phyloP scores from a whole-genome alignment of 805 yeast species.

The Hanseniaspora occidentalis region DNA sequence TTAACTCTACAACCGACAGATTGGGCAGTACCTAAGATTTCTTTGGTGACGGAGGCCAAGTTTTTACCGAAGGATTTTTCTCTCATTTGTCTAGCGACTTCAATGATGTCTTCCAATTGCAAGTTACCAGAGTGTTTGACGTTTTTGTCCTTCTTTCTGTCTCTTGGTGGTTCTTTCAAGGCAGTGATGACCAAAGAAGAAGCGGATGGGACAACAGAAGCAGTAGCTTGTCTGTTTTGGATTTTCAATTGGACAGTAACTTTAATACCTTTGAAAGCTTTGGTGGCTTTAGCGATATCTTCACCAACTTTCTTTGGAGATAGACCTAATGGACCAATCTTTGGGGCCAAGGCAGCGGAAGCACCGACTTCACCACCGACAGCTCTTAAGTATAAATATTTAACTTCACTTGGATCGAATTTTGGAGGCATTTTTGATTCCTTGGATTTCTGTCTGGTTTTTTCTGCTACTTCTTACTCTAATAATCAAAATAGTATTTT shows the following conservation, averaged over 20 bases:
- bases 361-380: constrained; percentile 99
- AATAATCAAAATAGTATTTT: too few relatives aligned
- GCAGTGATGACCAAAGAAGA: constrained; percentile 98
- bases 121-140: constrained; percentile 99
- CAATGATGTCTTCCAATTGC: constrained; percentile 90
- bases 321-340: constrained; percentile 99
- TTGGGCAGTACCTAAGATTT: constrained; percentile 99
- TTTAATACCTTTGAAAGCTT: constrained; percentile 97
- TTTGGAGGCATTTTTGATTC: constrained; percentile 78
- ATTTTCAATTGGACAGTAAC: constrained; percentile 97
- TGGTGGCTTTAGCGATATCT: constrained; percentile 99
- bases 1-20: constrained; percentile 99
- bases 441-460: constrained; percentile 6
- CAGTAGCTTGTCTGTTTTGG: constrained; percentile 99
- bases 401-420: constrained; percentile 97
- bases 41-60: constrained; percentile 95
- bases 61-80: constrained; percentile 96
- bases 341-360: constrained; percentile 98
- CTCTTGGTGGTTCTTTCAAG: constrained; percentile 99
- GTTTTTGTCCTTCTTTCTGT: constrained; percentile 99
- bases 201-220: constrained; percentile 98
- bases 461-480: not conserved
- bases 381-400: constrained; percentile 97
- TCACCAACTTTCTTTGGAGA: constrained; percentile 99
- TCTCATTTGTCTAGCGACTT: constrained; percentile 95